These are phyloP conservation scores for Albugo candida DNA, from an alignment of 352 stramenopile species.

Conservation along the genomic window DNA sequence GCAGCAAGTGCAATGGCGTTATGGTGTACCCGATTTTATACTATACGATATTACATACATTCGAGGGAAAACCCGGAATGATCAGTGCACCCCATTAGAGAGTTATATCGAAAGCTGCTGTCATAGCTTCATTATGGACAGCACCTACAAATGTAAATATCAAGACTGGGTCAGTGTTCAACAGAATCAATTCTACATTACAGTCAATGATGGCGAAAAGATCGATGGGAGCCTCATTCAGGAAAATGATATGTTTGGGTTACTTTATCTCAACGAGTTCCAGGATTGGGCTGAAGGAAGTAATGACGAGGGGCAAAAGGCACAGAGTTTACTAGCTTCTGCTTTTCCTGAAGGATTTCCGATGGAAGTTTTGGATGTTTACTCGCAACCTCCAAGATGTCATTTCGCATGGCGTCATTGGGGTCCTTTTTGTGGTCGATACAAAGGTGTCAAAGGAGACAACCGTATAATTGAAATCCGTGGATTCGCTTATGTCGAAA, in stretches of 20 bases:
- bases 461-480: constrained; percentile 33
- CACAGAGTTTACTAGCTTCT: constrained; percentile 28
- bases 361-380: constrained; percentile 63
- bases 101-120: constrained; percentile 54
- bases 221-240: constrained; percentile 19
- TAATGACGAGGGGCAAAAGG: constrained; percentile 24
- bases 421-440: constrained; percentile 46
- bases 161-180: constrained; percentile 37
- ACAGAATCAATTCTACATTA: constrained; percentile 37
- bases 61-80: constrained; percentile 27
- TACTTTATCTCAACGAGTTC: constrained; percentile 28
- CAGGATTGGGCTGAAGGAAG: neutral
- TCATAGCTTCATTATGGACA: constrained; percentile 67
- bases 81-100: constrained; percentile 33
- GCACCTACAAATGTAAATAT: constrained; percentile 40
- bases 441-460: constrained; percentile 37
- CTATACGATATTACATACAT: constrained; percentile 63
- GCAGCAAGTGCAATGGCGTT: constrained; percentile 30
- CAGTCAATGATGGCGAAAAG: constrained; percentile 42
- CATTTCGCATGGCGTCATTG: constrained; percentile 71
- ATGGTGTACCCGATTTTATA: constrained; percentile 42
- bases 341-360: constrained; percentile 57
- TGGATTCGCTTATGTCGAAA: constrained; percentile 48
- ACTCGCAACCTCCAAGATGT: constrained; percentile 47
- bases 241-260: constrained; percentile 46